Evolutionary conservation across 768 basidiomycete species (phyloP).

Genomic region (Lactarius quietus): DNA sequence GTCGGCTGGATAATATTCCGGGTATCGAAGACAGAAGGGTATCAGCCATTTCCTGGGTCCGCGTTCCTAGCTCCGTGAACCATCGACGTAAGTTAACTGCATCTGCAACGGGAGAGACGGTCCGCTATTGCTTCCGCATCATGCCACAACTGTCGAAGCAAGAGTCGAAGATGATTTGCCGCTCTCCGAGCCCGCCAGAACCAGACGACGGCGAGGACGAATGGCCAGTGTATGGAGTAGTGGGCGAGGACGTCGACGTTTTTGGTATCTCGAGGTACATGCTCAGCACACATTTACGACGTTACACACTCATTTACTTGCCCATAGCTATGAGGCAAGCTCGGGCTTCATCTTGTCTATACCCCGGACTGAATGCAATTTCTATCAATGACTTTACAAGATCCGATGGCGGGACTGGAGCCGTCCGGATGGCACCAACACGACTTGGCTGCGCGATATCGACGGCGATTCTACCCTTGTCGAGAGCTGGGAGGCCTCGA

Average conservation of each 20-base stretch:
- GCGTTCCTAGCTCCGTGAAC: too few relatives aligned
- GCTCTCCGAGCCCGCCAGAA: constrained; percentile 21
- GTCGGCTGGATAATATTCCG: constrained; percentile 12
- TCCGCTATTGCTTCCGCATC: background rate
- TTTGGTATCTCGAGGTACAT: constrained; percentile 22
- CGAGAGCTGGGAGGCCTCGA: constrained; percentile 12
- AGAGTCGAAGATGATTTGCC: constrained; percentile 5
- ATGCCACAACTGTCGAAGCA: constrained; percentile 3
- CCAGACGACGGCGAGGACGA: constrained; percentile 19
- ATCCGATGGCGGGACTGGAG: constrained; percentile 25
- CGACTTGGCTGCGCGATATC: constrained; percentile 23
- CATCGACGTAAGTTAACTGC: too few relatives aligned
- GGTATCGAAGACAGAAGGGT: constrained; percentile 18
- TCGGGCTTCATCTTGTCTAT: background rate
- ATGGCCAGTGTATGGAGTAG: constrained; percentile 26
- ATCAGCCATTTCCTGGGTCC: constrained; percentile 15
- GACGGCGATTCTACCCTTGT: constrained; percentile 4
- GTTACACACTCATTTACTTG: background rate
- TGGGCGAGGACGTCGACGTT: constrained; percentile 25
- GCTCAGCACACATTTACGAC: background rate
- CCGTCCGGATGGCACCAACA: constrained; percentile 24
- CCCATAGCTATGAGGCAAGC: constrained; percentile 24
- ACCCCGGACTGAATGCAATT: background rate
- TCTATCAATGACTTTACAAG: constrained; percentile 6
- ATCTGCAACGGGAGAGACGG: background rate